Evolutionary conservation across 2,329 filamentous ascomycete genomes (phyloP).

Genomic region (Paraphoma sp.): DNA sequence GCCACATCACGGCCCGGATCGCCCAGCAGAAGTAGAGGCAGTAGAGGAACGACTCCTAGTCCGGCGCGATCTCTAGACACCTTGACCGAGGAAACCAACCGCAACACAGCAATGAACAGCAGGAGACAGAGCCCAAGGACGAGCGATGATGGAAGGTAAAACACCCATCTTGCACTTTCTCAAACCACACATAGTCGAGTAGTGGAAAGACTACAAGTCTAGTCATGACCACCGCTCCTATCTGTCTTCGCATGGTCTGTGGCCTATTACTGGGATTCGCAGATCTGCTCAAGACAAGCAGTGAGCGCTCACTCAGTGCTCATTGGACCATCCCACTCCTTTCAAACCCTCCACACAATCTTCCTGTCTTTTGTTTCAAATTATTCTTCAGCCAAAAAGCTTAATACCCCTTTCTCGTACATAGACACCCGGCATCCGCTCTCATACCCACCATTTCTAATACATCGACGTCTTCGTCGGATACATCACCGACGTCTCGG

Average conservation of each 20-base stretch:
- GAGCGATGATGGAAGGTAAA: conserved; percentile 36
- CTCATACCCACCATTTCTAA: conserved; percentile 10
- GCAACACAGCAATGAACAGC: conserved; percentile 46
- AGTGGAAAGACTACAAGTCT: background rate
- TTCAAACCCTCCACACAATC: background rate
- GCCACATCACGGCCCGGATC: conserved; percentile 53
- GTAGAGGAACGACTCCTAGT: conserved; percentile 41
- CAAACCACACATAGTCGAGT: background rate
- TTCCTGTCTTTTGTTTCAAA: background rate
- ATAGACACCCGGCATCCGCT: conserved; percentile 7
- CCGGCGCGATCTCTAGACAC: conserved; percentile 43
- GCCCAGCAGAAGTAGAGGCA: conserved; percentile 40
- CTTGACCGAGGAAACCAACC: conserved; percentile 44
- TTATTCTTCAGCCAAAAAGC: conserved; percentile 8
- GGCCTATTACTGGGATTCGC: background rate
- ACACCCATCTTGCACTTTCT: conserved; percentile 13
- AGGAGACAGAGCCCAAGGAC: conserved; percentile 30
- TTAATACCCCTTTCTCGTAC: conserved; percentile 25
- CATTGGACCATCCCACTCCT: background rate
- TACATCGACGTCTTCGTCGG: conserved; percentile 15
- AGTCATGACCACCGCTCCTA: too few species aligned
- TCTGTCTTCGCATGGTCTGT: background rate
- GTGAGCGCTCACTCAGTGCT: background rate
- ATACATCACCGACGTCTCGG: conserved; percentile 6
- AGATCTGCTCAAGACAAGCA: background rate